A percentile compares a stretch with the other conserved stretches of the same genome.
phyloP scores from a whole-genome alignment of 441 rosid species.

The Mallotus japonicus region DNA sequence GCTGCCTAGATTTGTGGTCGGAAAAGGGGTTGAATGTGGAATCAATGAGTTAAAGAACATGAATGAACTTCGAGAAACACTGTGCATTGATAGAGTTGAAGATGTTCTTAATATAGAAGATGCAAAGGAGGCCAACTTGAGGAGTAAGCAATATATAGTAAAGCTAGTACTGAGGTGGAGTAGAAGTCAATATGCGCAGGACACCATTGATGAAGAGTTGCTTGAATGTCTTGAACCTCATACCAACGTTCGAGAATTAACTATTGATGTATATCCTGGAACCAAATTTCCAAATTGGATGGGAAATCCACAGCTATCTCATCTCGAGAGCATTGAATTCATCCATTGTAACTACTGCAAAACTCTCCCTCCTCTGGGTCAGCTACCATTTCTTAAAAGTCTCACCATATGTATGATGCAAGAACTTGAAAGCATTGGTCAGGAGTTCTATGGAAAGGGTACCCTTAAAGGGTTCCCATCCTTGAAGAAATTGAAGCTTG shows the following conservation, averaged over 20 bases:
- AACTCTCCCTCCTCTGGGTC: conserved; percentile 34
- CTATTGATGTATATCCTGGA: conserved; percentile 26
- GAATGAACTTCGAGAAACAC: conserved; percentile 29
- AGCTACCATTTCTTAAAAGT: conserved; percentile 32
- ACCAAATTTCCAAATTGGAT: conserved; percentile 28
- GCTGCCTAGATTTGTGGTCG: conserved; percentile 28
- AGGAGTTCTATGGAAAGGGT: conserved; percentile 24
- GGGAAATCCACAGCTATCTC: conserved; percentile 22
- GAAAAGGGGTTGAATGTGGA: conserved; percentile 22
- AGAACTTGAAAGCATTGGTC: conserved; percentile 25
- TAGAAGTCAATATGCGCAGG: conserved; percentile 16
- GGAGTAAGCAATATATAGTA: conserved; percentile 25
- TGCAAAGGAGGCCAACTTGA: conserved; percentile 32
- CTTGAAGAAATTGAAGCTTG: conserved; percentile 24
- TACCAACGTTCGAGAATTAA: conserved; percentile 20
- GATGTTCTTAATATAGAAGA: conserved; percentile 18
- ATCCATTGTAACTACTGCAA: conserved; percentile 26
- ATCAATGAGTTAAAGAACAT: conserved; percentile 31
- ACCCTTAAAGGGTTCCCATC: conserved; percentile 20
- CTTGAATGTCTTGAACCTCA: conserved; percentile 25
- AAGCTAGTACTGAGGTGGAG: conserved; percentile 32
- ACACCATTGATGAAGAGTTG: conserved; percentile 13
- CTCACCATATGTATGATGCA: conserved; percentile 28
- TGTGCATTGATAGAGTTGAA: conserved; percentile 30
- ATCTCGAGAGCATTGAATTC: conserved; percentile 20